Base-by-base conservation (phyloP, 2,329 filamentous ascomycete species). In the Claviceps paspali region DNA sequence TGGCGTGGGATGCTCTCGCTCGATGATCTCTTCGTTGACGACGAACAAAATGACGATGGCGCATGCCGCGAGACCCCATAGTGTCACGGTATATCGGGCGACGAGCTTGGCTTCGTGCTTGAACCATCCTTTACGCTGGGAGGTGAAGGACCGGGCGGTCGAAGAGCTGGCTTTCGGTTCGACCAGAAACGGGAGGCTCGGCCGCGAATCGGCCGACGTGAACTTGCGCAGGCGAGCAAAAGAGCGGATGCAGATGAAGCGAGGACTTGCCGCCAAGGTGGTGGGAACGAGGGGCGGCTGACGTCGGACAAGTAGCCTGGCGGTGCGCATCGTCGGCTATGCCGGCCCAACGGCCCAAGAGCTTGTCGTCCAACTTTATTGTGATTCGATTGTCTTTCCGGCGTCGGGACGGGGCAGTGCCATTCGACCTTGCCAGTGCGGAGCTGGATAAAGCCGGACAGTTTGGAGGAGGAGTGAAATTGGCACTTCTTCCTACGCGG, bases 1-100 rank as follows among this genome's bases (percentile, higher is more conserved):
- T 1, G 88, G 87, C 1, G 84, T 87, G 0, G 86, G 86, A 53
- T 79, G 83, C 36, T 71, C 65, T 33, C 79, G 70, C 60, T 95
- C 86, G 31, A 83, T 64, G 42, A 68, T 63, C 56, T 93, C 84
- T 50, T 87, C 79, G 51, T 80, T 68, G 26, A 85, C 53, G 12
- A 78, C 78, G 44, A 76, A 73, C 45, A 70, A 68, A 28, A 77
- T 71, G 8, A 81, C 61, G 28, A 73, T 62, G 29, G 76, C 57
- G 41, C 79, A 69, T 31, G 69, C 61, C 6, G 76, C 55, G 29
- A 77, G 69, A 11, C 75, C 69, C 67, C 77, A 87, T 29, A 82
- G 56, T 21, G 73, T 67, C n/a, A 68, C 49, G 0, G 70, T 77
- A 54, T 75, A 84, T 45, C 82, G 82, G 23, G 77, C 61, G 29